These are phyloP conservation scores for Globisporangium radiosum DNA, from an alignment of 352 stramenopile genomes.

Conservation along the genomic window DNA sequence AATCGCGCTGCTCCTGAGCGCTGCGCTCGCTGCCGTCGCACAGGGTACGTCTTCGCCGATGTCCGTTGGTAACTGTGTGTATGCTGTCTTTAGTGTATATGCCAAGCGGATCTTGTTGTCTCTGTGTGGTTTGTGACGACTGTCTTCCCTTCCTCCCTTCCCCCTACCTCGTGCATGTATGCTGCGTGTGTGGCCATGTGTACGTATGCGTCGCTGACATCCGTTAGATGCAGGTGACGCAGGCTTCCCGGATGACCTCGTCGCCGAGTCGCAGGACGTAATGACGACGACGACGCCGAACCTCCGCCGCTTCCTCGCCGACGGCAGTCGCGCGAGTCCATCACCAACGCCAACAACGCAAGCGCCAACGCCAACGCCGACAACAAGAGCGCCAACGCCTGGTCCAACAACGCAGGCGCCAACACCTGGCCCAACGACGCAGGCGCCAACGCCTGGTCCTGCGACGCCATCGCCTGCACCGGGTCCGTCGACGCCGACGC, in stretches of 20 bases:
- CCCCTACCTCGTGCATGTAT: neutral
- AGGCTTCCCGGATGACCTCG: conserved; percentile 12
- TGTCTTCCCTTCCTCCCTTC: too few relatives aligned
- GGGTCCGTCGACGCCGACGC: conserved; percentile 1
- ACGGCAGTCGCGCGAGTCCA: neutral
- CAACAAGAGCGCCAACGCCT: neutral
- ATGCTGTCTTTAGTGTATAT: too few relatives aligned
- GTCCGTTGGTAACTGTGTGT: too few relatives aligned
- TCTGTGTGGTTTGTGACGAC: too few relatives aligned
- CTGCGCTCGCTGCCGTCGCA: conserved; percentile 16
- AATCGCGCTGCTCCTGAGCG: conserved; percentile 17
- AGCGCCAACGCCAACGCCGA: conserved; percentile 14
- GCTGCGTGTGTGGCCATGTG: neutral
- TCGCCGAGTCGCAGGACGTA: conserved; percentile 10
- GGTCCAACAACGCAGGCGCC: neutral
- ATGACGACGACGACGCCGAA: conserved; percentile 10
- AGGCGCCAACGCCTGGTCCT: conserved; percentile 13
- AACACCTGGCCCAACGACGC: conserved; percentile 11
- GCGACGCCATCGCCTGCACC: conserved; percentile 10
- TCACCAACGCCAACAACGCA: conserved; percentile 1
- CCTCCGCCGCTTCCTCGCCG: conserved; percentile 9
- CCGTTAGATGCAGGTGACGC: conserved; percentile 12
- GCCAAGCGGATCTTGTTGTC: too few relatives aligned
- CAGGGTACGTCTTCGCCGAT: conserved; percentile 1
- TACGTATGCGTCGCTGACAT: neutral